Percentiles rank a stretch among this genome's conserved stretches.
These are phyloP conservation scores for Fremontodendron californicum DNA, from an alignment of 345 rosid genomes.

Conservation along the genomic window DNA sequence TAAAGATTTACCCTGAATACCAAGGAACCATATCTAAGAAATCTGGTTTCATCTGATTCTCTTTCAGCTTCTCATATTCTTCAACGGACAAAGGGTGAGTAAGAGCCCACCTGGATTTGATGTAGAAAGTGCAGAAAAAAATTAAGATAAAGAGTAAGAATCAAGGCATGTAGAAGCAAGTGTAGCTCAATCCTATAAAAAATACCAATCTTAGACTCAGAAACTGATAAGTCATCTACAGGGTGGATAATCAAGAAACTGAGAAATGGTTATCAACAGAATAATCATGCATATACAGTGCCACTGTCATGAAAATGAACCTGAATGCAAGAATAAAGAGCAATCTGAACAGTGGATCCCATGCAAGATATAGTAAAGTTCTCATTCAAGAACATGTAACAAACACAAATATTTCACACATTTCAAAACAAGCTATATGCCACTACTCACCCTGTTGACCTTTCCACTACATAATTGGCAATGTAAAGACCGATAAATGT, in stretches of 20 bases:
- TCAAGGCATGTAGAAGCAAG: not conserved
- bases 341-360: not conserved
- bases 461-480: constrained; percentile 95
- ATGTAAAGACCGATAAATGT: constrained; percentile 98
- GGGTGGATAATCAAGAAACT: not conserved
- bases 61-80: constrained; percentile 72
- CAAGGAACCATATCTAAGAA: constrained; percentile 99
- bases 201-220: not conserved
- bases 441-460: constrained; percentile 89
- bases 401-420: not conserved
- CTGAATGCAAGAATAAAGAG: not conserved
- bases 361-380: not conserved
- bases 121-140: constrained; percentile 5
- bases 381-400: not conserved
- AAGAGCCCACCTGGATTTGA: constrained; percentile 86
- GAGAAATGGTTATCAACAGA: not conserved
- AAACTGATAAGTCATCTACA: constrained; percentile 3
- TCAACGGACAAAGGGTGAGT: constrained; percentile 82
- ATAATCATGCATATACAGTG: not conserved
- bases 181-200: constrained; percentile 5
- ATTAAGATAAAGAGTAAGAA: not conserved
- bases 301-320: not conserved
- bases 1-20: constrained; percentile 83
- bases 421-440: constrained; percentile 10
- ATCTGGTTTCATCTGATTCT: constrained; percentile 85